Evolutionary conservation across 331 rosid species (phyloP).

Genomic region (Cydonia oblonga): DNA sequence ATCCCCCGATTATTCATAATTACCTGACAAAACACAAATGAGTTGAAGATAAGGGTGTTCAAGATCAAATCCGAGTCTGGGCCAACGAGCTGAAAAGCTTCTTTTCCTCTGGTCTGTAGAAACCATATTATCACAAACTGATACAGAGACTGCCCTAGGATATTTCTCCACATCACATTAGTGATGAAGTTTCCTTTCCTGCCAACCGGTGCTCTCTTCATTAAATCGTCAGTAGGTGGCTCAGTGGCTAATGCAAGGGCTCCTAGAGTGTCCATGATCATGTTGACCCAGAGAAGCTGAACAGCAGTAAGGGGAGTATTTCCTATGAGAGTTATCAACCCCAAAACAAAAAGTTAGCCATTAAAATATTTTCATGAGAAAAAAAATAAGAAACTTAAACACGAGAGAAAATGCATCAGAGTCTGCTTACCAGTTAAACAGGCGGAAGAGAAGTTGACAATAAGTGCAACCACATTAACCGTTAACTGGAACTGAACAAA

Average conservation of each 20-base stretch:
- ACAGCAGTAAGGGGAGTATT: constrained; percentile 93
- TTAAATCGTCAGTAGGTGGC: constrained; percentile 76
- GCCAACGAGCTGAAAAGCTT: constrained; percentile 52
- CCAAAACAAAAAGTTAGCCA: constrained; percentile 1
- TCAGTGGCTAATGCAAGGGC: constrained; percentile 97
- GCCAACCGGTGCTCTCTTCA: constrained; percentile 91
- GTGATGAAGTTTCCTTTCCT: constrained; percentile 89
- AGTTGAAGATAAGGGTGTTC: constrained; percentile 92
- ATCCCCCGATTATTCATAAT: constrained; percentile 3
- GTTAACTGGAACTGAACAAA: constrained; percentile 98
- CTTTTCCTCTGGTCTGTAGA: constrained; percentile 84
- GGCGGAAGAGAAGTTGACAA: constrained; percentile 94
- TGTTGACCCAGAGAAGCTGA: constrained; percentile 98
- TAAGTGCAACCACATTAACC: constrained; percentile 86
- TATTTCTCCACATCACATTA: constrained; percentile 98
- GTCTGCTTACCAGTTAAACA: constrained; percentile 74
- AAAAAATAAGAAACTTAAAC: constrained; percentile 1
- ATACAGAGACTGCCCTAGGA: constrained; percentile 79
- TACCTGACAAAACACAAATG: constrained; percentile 96
- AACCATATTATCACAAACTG: constrained; percentile 76
- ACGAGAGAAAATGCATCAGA: background rate
- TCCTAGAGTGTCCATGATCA: constrained; percentile 99
- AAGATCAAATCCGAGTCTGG: constrained; percentile 59
- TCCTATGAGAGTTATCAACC: constrained; percentile 34
- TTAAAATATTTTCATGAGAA: background rate